Conservation (phyloP, 441 rosid genomes). For the Pelargonium australe region DNA sequence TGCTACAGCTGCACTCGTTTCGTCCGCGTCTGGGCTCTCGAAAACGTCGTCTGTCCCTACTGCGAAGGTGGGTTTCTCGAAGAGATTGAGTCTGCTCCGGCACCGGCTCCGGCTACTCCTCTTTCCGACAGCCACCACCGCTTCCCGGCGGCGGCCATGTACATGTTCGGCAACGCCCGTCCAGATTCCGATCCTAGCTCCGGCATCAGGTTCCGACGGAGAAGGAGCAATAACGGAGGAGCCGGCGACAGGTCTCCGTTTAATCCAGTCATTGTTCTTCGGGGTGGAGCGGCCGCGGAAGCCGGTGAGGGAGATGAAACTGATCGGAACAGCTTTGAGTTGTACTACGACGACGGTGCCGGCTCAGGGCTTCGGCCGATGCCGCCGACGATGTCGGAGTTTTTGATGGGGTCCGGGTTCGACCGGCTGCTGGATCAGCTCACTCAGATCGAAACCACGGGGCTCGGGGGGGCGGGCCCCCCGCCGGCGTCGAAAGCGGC, state of each 20-base stretch:
- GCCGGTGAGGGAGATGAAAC: constrained; percentile 34
- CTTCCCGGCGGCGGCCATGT: no score
- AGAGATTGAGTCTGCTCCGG: constrained; percentile 49
- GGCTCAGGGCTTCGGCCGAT: constrained; percentile 67
- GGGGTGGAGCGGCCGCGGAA: constrained; percentile 18
- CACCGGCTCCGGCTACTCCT: no score
- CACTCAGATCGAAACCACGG: constrained; percentile 62
- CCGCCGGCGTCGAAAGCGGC: no score
- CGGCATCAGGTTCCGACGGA: no score
- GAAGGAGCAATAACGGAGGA: constrained; percentile 13
- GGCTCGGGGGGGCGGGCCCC: constrained; percentile 53
- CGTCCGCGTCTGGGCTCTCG: constrained; percentile 44
- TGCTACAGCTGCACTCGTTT: constrained; percentile 75
- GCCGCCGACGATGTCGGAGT: constrained; percentile 64
- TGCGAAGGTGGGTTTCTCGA: constrained; percentile 77
- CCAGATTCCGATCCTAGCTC: no score
- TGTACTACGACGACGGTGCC: constrained; percentile 76
- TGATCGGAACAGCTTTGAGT: constrained; percentile 25
- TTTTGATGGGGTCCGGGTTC: constrained; percentile 75
- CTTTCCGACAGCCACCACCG: no score
- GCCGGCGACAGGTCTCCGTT: constrained; percentile 20
- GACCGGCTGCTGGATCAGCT: constrained; percentile 71
- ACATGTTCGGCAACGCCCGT: no score
- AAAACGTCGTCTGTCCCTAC: constrained; percentile 55
- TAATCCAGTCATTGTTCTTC: background rate